phyloP scores from a whole-genome alignment of 805 yeast species.

The Yarrowia yakushimensis region DNA sequence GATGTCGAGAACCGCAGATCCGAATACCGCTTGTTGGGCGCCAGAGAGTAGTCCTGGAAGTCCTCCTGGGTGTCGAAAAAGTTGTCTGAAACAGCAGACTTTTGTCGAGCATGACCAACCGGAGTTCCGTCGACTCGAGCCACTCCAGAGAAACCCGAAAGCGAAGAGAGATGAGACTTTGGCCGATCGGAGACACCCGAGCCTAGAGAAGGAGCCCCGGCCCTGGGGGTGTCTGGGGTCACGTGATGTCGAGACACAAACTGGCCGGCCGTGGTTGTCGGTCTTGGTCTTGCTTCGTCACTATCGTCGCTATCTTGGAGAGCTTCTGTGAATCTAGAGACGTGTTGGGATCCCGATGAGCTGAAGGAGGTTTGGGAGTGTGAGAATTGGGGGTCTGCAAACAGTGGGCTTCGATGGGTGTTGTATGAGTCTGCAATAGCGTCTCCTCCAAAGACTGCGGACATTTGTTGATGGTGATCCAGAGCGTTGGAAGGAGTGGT shows the following conservation, averaged over 20 bases:
- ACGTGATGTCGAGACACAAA: neutral
- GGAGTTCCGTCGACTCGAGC: slow-evolving; percentile 3
- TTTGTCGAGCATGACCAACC: neutral
- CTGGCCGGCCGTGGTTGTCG: too few species aligned
- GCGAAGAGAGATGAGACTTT: neutral
- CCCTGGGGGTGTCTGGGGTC: neutral
- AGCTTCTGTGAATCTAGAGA: slow-evolving; percentile 3
- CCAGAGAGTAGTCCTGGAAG: slow-evolving; percentile 1
- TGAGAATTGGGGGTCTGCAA: neutral
- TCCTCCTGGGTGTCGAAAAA: neutral
- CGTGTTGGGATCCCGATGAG: neutral
- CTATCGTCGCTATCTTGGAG: neutral
- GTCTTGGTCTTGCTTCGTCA: neutral
- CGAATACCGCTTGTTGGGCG: slow-evolving; percentile 9
- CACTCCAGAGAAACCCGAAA: neutral
- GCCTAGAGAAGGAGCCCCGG: neutral
- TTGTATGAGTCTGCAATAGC: slow-evolving; percentile 5
- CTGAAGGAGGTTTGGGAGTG: neutral
- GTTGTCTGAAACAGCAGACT: neutral
- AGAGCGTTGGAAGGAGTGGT: slow-evolving; percentile 14
- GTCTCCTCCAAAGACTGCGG: neutral
- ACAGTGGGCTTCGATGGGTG: neutral
- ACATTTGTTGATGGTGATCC: neutral
- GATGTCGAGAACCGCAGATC: neutral
- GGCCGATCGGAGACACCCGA: neutral